Evolutionary conservation across 768 basidiomycete species (phyloP).

Genomic region (Lentinula guzmanii): DNA sequence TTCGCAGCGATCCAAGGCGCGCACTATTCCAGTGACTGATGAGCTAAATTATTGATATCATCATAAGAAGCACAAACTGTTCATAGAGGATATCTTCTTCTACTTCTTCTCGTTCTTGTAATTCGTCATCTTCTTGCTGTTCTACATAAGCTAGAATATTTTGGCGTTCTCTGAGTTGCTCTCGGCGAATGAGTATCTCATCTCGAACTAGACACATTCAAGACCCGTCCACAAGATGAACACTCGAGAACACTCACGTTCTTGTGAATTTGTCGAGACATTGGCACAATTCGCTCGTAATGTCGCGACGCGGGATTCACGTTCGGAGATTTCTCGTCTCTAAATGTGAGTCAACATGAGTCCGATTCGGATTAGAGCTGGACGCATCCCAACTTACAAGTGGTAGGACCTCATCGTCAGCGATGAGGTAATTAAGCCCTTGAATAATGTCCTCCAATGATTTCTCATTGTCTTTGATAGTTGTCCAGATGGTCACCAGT

Average conservation of each 20-base stretch:
- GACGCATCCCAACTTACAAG: constrained; percentile 32
- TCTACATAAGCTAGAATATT: constrained; percentile 38
- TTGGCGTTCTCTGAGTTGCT: constrained; percentile 39
- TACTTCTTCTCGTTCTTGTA: constrained; percentile 14
- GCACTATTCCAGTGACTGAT: constrained; percentile 28
- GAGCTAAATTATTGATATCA: constrained; percentile 3
- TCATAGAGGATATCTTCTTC: constrained; percentile 31
- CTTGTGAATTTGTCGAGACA: constrained; percentile 36
- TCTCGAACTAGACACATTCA: constrained; percentile 29
- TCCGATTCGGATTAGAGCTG: neutral
- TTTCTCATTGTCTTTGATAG: constrained; percentile 42
- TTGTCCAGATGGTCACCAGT: constrained; percentile 46
- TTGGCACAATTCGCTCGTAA: constrained; percentile 35
- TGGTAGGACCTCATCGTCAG: constrained; percentile 28
- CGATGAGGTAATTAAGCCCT: constrained; percentile 42
- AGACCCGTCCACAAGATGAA: neutral
- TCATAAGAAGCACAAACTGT: constrained; percentile 23
- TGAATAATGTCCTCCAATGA: constrained; percentile 42
- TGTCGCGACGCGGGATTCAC: constrained; percentile 47
- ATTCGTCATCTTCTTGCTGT: constrained; percentile 28
- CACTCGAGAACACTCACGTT: constrained; percentile 32
- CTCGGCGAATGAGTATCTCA: constrained; percentile 35
- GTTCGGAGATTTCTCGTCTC: constrained; percentile 67
- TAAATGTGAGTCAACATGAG: constrained; percentile 19
- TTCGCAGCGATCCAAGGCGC: constrained; percentile 39